These are phyloP conservation scores for Aspergillus alliaceus DNA, from an alignment of 2,329 filamentous ascomycete species.

Conservation along the genomic window DNA sequence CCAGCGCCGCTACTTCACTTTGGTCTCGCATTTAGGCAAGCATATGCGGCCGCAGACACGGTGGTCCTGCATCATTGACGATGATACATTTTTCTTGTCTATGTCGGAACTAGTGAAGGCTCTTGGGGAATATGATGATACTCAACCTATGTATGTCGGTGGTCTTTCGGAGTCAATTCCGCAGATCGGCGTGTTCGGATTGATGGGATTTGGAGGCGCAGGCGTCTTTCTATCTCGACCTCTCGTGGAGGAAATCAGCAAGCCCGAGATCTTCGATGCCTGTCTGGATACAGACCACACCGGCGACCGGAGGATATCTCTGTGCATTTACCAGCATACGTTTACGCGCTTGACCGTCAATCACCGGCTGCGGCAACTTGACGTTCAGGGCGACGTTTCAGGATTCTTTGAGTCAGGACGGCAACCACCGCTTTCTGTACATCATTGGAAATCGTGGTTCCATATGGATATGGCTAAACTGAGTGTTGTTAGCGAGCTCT, in stretches of 20 bases:
- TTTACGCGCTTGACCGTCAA: constrained; percentile 56
- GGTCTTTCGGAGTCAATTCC: constrained; percentile 58
- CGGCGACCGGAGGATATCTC: constrained; percentile 58
- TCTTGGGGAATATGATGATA: constrained; percentile 51
- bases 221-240: constrained; percentile 60
- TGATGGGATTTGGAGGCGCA: constrained; percentile 63
- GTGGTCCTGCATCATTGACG: constrained; percentile 61
- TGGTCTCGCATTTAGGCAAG: constrained; percentile 53
- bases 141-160: constrained; percentile 55
- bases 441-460: constrained; percentile 67
- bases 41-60: constrained; percentile 46
- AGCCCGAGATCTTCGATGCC: constrained; percentile 42
- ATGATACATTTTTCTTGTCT: constrained; percentile 64
- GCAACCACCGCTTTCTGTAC: constrained; percentile 54
- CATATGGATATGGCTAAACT: constrained; percentile 51
- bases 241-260: constrained; percentile 50
- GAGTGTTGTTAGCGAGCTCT: constrained; percentile 51
- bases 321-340: constrained; percentile 59
- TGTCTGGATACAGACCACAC: constrained; percentile 50
- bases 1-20: constrained; percentile 57
- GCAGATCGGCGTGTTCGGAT: constrained; percentile 54
- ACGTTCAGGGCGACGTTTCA: constrained; percentile 55
- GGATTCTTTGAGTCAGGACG: constrained; percentile 62
- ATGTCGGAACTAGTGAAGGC: constrained; percentile 52
- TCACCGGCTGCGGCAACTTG: constrained; percentile 58